phyloP scores from a whole-genome alignment of 192 early-diverging fungal genomes.

The Gonapodya prolifera region DNA sequence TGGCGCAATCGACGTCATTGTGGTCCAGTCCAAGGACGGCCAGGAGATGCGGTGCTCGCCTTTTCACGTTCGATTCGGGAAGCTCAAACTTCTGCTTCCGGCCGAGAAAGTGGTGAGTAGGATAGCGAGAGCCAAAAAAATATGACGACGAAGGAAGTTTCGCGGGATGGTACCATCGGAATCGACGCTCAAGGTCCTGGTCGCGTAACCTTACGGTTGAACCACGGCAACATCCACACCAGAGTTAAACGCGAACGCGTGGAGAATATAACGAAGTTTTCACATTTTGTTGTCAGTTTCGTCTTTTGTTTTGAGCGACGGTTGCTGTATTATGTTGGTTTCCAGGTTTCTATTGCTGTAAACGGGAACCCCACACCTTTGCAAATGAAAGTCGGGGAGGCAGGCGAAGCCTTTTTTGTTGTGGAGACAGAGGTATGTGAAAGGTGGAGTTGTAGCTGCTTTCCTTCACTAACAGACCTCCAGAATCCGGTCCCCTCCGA shows the following conservation, averaged over 20 bases:
- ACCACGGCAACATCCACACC: too few relatives aligned
- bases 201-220: too few relatives aligned
- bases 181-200: background rate
- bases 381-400: constrained; percentile 95
- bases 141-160: too few relatives aligned
- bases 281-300: background rate
- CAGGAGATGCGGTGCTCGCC: constrained; percentile 73
- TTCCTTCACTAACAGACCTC: background rate
- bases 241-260: background rate
- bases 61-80: constrained; percentile 97
- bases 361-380: constrained; percentile 65
- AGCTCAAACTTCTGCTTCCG: constrained; percentile 78
- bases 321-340: too few relatives aligned
- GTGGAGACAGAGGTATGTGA: constrained; percentile 60
- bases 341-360: constrained; percentile 65
- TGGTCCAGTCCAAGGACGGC: constrained; percentile 73
- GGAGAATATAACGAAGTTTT: background rate
- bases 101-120: constrained; percentile 75
- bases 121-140: too few relatives aligned
- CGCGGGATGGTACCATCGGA: too few relatives aligned
- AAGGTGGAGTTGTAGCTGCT: background rate
- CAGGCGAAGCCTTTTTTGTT: constrained; percentile 97
- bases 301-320: too few relatives aligned
- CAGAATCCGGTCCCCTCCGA: constrained; percentile 72
- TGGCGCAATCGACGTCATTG: constrained; percentile 97